A percentile compares a stretch with the other conserved stretches of the same genome.
phyloP scores from a whole-genome alignment of 2,329 filamentous ascomycete genomes.

The Penicillium sp. region DNA sequence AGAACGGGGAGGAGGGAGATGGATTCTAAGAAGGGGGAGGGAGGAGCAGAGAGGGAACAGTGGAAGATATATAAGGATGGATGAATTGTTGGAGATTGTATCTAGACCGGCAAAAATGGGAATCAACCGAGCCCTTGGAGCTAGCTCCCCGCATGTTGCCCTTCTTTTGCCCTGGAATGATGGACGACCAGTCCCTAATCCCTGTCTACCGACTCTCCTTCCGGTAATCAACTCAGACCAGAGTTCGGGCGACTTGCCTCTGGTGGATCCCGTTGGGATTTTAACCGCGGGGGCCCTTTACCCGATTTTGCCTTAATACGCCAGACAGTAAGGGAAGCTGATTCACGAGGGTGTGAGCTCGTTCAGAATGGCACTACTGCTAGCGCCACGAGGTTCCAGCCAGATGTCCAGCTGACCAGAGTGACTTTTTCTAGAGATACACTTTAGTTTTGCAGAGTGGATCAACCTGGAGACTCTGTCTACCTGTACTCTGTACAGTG shows the following conservation, averaged over 20 bases:
- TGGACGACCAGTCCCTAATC: too few relatives aligned
- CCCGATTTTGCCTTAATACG: slow-evolving; percentile 15
- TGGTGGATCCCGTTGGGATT: slow-evolving; percentile 25
- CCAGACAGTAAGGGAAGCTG: too few relatives aligned
- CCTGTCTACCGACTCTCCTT: background rate
- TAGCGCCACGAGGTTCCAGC: background rate
- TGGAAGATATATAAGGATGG: slow-evolving; percentile 8
- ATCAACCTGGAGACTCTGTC: background rate
- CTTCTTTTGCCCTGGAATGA: background rate
- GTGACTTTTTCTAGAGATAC: background rate
- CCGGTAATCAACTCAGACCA: background rate
- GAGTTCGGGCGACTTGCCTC: slow-evolving; percentile 16
- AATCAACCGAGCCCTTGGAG: slow-evolving; percentile 19
- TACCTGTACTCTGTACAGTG: background rate
- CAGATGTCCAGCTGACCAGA: background rate
- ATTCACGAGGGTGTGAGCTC: too few relatives aligned
- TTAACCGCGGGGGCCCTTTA: slow-evolving; percentile 26
- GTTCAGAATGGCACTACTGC: background rate
- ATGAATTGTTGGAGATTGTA: background rate
- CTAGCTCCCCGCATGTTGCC: slow-evolving; percentile 22
- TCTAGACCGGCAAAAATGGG: slow-evolving; percentile 22
- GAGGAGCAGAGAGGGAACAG: background rate
- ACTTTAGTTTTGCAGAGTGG: background rate
- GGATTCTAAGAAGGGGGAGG: background rate
- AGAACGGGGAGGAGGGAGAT: background rate